Conservation (phyloP, 78 protist species). For the Dictyostelium firmibasis region DNA sequence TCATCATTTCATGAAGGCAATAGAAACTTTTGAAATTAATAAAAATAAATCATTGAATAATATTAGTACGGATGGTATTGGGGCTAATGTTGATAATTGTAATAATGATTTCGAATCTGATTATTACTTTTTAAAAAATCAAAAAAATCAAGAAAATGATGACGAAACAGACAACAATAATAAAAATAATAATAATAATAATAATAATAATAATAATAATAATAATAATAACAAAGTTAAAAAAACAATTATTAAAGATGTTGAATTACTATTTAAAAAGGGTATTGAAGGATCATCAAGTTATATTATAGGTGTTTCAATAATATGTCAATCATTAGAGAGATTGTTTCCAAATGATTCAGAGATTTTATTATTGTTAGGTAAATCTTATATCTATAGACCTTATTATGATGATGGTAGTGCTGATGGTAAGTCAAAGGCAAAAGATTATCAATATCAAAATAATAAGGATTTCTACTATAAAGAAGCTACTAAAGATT, state of each 20-base stretch:
- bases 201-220: background rate
- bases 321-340: constrained; percentile 20
- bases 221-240: background rate
- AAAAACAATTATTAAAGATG: background rate
- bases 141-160: background rate
- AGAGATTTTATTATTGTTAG: background rate
- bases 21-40: background rate
- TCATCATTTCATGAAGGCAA: background rate
- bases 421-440: background rate
- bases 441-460: background rate
- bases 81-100: background rate
- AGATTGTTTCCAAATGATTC: background rate
- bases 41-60: background rate
- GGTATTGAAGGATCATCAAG: constrained; percentile 44
- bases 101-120: background rate
- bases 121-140: background rate
- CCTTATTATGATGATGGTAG: constrained; percentile 32
- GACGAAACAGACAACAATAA: background rate
- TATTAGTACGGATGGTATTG: too few relatives aligned
- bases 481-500: constrained; percentile 22
- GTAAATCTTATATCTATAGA: constrained; percentile 49
- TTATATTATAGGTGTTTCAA: constrained; percentile 34
- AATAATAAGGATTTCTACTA: background rate
- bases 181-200: background rate
- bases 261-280: background rate